phyloP scores from a whole-genome alignment of 441 rosid species.

The Gossypium davidsonii region DNA sequence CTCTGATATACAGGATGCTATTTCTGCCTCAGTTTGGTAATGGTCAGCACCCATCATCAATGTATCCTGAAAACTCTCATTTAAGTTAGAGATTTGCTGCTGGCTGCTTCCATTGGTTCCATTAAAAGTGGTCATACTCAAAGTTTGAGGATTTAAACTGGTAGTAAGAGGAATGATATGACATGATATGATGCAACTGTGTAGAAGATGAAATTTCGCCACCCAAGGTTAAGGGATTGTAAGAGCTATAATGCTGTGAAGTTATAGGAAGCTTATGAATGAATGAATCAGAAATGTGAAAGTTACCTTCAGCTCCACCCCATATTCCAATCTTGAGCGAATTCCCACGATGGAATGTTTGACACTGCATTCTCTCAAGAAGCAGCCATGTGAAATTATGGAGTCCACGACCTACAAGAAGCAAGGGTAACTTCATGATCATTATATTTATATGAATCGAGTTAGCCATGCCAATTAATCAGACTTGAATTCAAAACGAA shows the following conservation, averaged over 20 bases:
- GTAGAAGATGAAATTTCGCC: neutral
- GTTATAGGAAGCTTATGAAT: neutral
- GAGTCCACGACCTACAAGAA: constrained; percentile 45
- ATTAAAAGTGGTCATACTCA: neutral
- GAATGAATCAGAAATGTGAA: neutral
- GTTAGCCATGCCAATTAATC: constrained; percentile 1
- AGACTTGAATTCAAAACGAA: neutral
- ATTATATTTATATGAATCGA: neutral
- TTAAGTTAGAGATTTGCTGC: neutral
- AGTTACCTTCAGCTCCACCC: constrained; percentile 61
- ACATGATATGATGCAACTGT: neutral
- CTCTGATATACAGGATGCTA: constrained; percentile 45
- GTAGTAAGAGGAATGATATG: no score
- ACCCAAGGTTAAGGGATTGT: neutral
- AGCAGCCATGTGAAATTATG: constrained; percentile 81
- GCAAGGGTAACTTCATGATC: neutral
- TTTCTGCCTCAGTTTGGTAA: constrained; percentile 71
- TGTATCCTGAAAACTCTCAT: constrained; percentile 37
- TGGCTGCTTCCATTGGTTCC: neutral
- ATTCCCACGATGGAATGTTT: constrained; percentile 72
- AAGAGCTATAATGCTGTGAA: neutral
- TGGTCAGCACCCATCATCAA: constrained; percentile 87
- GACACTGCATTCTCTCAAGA: constrained; percentile 67
- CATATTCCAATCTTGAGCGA: constrained; percentile 72
- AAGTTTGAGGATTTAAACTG: neutral